Evolutionary conservation across 2,329 filamentous ascomycete genomes (phyloP).

Genomic region (Pochonia chlamydosporia): DNA sequence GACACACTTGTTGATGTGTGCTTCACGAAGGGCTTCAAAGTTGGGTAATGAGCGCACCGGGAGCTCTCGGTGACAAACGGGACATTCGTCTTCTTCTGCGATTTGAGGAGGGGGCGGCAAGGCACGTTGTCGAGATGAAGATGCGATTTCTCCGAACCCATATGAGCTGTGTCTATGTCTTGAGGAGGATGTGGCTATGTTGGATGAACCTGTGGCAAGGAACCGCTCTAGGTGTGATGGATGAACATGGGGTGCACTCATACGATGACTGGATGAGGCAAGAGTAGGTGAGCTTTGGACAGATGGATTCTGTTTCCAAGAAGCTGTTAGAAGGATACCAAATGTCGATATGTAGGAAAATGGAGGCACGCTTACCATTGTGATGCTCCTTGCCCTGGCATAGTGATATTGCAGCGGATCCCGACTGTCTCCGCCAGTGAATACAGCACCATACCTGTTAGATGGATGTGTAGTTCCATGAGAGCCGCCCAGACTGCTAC

Average conservation of each 20-base stretch:
- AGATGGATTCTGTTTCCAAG: constrained; percentile 10
- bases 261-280: constrained; percentile 20
- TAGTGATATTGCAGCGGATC: constrained; percentile 29
- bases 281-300: constrained; percentile 13
- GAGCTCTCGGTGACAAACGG: constrained; percentile 67
- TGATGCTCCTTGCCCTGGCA: constrained; percentile 38
- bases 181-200: constrained; percentile 17
- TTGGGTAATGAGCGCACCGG: constrained; percentile 51
- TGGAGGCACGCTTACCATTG: constrained; percentile 48
- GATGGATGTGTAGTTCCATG: constrained; percentile 22
- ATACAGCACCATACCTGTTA: constrained; percentile 30
- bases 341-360: too few relatives aligned
- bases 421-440: constrained; percentile 23
- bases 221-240: constrained; percentile 33
- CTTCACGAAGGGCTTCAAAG: constrained; percentile 48
- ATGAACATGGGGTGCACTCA: constrained; percentile 22
- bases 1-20: constrained; percentile 55
- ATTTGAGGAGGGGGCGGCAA: constrained; percentile 43
- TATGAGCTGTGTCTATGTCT: constrained; percentile 25
- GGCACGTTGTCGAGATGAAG: constrained; percentile 32
- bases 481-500: constrained; percentile 34
- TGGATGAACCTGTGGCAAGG: constrained; percentile 12
- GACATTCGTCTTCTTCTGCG: constrained; percentile 73
- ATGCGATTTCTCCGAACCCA: constrained; percentile 18
- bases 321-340: not conserved